These are phyloP conservation scores for Botryotinia globosa DNA, from an alignment of 2,329 filamentous ascomycete genomes.

Conservation along the genomic window DNA sequence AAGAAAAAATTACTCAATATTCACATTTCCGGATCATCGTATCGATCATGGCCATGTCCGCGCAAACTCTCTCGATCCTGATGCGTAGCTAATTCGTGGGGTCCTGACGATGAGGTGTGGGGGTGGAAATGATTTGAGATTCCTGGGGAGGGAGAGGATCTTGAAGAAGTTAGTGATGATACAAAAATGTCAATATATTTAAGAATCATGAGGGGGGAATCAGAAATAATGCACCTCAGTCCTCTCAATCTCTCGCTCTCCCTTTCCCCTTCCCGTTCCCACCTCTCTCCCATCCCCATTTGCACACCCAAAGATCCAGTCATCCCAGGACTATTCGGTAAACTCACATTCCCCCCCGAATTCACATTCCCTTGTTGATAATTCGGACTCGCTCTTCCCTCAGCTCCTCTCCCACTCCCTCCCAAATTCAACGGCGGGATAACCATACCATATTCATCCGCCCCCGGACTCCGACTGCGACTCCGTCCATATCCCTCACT, in stretches of 20 bases:
- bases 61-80: neutral
- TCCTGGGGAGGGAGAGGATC: neutral
- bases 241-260: neutral
- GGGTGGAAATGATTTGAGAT: neutral
- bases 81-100: constrained; percentile 4
- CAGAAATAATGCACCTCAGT: neutral
- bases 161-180: neutral
- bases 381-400: neutral
- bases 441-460: neutral
- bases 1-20: constrained; percentile 12
- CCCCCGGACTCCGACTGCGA: neutral
- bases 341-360: neutral
- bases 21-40: constrained; percentile 16
- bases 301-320: neutral
- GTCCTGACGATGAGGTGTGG: neutral
- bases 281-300: neutral
- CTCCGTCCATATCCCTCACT: neutral
- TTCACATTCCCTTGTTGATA: neutral
- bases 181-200: neutral
- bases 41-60: constrained; percentile 1
- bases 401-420: neutral
- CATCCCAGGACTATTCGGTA: neutral
- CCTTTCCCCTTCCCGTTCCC: neutral
- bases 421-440: neutral
- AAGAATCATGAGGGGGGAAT: neutral